Percentiles rank a stretch among this genome's conserved stretches.
Conservation (phyloP, 2,329 filamentous ascomycete genomes). For the Cercospora sojina region DNA sequence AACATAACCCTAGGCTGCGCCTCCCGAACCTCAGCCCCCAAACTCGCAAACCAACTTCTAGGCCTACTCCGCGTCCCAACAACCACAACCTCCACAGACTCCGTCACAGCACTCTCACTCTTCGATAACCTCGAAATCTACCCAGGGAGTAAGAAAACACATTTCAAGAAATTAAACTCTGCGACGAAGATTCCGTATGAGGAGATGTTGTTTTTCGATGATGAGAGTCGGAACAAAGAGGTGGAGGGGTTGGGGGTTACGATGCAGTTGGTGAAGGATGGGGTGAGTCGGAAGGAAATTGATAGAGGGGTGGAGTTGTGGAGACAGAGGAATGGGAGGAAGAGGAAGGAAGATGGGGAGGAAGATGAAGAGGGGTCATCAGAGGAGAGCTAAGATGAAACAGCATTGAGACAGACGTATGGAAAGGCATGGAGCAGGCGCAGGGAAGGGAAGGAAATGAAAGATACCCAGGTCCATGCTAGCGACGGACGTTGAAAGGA, state of each 20-base stretch:
- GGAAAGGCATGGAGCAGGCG: not conserved
- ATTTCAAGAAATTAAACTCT: slow-evolving; percentile 73
- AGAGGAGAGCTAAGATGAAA: not conserved
- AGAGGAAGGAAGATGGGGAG: slow-evolving; percentile 26
- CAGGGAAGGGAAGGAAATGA: not conserved
- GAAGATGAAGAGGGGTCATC: not conserved
- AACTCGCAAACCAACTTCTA: slow-evolving; percentile 77
- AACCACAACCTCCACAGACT: slow-evolving; percentile 42
- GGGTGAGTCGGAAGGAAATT: slow-evolving; percentile 72
- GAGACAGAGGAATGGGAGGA: slow-evolving; percentile 66
- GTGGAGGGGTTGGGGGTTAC: slow-evolving; percentile 77
- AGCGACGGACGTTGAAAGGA: not conserved
- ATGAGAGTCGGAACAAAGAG: slow-evolving; percentile 82
- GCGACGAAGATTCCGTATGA: slow-evolving; percentile 69
- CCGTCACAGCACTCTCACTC: slow-evolving; percentile 43
- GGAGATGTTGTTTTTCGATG: slow-evolving; percentile 95
- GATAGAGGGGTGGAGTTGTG: slow-evolving; percentile 78
- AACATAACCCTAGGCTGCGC: slow-evolving; percentile 68
- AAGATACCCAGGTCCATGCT: not conserved
- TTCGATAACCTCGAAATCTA: slow-evolving; percentile 56
- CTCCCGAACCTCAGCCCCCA: slow-evolving; percentile 75
- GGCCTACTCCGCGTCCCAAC: slow-evolving; percentile 66
- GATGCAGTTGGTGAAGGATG: slow-evolving; percentile 79
- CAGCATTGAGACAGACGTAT: not conserved
- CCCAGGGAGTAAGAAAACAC: slow-evolving; percentile 78